Base-by-base conservation (phyloP, 192 early-diverging fungal genomes). In the Lunasporangiospora selenospora region DNA sequence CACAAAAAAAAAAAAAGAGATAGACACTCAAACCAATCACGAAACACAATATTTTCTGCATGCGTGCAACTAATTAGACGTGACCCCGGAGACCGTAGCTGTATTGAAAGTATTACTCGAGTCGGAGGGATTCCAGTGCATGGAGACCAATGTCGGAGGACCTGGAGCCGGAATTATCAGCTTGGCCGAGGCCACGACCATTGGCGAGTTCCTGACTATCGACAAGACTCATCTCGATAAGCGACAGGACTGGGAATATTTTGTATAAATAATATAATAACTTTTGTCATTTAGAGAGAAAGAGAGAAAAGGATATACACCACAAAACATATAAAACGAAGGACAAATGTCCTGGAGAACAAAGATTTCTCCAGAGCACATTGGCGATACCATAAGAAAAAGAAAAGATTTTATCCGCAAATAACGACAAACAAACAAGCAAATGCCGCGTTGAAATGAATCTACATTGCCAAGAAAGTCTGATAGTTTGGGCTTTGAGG, bases 111-210 rank as follows among this genome's bases (percentile, higher is more conserved):
- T 45, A 2, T 78, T 83, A 49, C 70, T 96, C 12, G 65, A 63
- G 30, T 62, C 52, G 12, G 77, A 84, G 34, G 90, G 92, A 16
- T 94, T 89, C 64, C 48, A 81, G 30, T 91, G 90, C 62, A 91
- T 87, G 62, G 80, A 89, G 61, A 89, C 90, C 3, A 70, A 58
- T 7, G 88, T 95, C 15, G 94, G 88, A 26, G 87, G 91, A 13
- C 51, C 71, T 15, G 91, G 91, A 54, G 88, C 85, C 4, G 40
- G 61, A 4, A 51, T 87, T 5, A 29, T 70, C n/a, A 47, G 52
- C 4, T 36, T 64, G 1, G 63, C 65, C 23, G 53, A 36, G 1
- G 34, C 65, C 18, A 73, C 48, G 0, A n/a, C 69, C 15, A 58
- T 73, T 26, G 27, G 16, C 0, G 69, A 73, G 55, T 73, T 73